phyloP scores from a whole-genome alignment of 495 filamentous ascomycete genomes.

The Neurospora sp. region DNA sequence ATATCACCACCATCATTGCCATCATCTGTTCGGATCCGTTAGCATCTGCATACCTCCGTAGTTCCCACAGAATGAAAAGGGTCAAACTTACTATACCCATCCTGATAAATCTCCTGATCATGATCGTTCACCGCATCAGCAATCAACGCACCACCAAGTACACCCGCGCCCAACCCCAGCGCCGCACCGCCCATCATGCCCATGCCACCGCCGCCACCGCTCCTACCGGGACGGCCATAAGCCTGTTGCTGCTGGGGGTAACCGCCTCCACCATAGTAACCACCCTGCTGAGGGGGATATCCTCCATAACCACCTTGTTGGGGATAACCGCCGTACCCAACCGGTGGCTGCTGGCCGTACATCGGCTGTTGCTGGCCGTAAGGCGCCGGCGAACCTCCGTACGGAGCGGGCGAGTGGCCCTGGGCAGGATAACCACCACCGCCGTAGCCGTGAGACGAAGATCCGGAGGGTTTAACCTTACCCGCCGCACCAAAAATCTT shows the following conservation, averaged over 20 bases:
- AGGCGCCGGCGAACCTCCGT: conserved; percentile 20
- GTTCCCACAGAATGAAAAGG: not conserved
- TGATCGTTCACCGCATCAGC: conserved; percentile 53
- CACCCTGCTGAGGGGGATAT: conserved; percentile 16
- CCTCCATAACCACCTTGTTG: conserved; percentile 20
- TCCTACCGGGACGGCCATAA: conserved; percentile 8
- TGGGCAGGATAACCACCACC: not conserved
- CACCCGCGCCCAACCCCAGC: conserved; percentile 64
- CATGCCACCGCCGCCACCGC: conserved; percentile 40
- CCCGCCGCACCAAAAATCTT: conserved; percentile 37
- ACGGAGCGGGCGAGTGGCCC: conserved; percentile 25
- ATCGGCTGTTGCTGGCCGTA: conserved; percentile 17
- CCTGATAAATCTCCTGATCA: conserved; percentile 40
- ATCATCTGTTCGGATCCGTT: conserved; percentile 20
- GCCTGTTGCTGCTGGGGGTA: conserved; percentile 16
- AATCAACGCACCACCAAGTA: conserved; percentile 61
- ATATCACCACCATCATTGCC: conserved; percentile 25
- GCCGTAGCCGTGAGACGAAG: not conserved
- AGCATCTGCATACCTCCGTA: not conserved
- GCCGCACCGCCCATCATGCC: conserved; percentile 61
- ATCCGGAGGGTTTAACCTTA: not conserved
- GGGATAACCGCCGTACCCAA: conserved; percentile 25
- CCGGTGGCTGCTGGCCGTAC: conserved; percentile 26
- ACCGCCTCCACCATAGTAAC: conserved; percentile 26
- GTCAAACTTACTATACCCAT: conserved; percentile 29